Base-by-base conservation (phyloP, 441 rosid genomes). In the Bocquillonia castaneifolia region DNA sequence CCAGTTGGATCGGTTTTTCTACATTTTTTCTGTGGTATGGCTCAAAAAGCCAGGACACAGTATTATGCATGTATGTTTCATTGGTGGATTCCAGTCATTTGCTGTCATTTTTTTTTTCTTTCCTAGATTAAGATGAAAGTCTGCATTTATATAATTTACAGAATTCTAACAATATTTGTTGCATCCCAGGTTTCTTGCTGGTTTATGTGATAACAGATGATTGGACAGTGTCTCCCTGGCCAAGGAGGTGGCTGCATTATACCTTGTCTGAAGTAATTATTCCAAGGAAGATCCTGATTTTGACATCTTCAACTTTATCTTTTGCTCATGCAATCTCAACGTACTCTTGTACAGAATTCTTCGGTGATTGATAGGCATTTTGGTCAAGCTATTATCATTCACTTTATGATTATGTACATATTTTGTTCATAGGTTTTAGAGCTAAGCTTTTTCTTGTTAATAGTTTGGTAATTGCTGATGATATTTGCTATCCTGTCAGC, bases 341-440 rank as follows among this genome's bases (percentile, higher is more conserved):
- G 29, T 55, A 52, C 44, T 55, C 47, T 34, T 13, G 54, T 59
- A 17, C 40, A 29, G 15, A 25, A 28, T 37, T 32, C 57, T n/a
- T 36, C 1, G 15, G 20, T 52, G 58, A 71, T 50, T 42, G 34
- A 20, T 44, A 17, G 68, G 50, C 60, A 54, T 40, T 69, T 70
- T 40, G 67, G 25, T 51, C 6, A 7, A 37, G 57, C 64, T 45
- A 8, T 36, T 28, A 40, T 44, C 28, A 25, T 58, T 68, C 28
- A 20, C 42, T 32, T 70, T n/a, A 1, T 40, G 47, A 14, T 54
- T 37, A 4, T 55, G 66, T 71, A 71, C 51, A 48, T 76, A 59
- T 64, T 4, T 25, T 40, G 56, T n/a, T 57, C 25, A 45, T 23
- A 15, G 23, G 58, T 29, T 26, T 34, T 29, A 31, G n/a, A n/a